These are phyloP conservation scores for Scolecobasidium constrictum DNA, from an alignment of 2,329 filamentous ascomycete species.

Conservation along the genomic window DNA sequence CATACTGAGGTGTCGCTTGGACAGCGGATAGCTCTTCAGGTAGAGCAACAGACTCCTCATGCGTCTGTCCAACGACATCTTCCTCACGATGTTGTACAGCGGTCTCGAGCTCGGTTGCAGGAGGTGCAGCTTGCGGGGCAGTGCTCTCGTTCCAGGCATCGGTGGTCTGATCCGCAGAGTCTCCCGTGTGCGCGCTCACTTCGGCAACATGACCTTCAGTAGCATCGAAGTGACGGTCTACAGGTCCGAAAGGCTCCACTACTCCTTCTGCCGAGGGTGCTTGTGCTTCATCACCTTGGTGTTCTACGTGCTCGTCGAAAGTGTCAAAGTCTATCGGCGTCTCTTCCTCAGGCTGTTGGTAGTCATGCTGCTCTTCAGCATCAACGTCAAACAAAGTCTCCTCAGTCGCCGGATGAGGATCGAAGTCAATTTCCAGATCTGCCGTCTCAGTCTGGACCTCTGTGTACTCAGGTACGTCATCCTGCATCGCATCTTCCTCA, in stretches of 20 bases:
- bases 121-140: neutral
- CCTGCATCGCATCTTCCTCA: slow-evolving; percentile 11
- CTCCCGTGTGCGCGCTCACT: too few species aligned
- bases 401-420: neutral
- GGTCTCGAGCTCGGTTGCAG: neutral
- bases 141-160: too few species aligned
- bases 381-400: neutral
- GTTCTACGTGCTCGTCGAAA: neutral
- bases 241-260: too few species aligned
- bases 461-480: neutral
- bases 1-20: too few species aligned
- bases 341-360: neutral
- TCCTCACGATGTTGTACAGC: neutral
- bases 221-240: too few species aligned
- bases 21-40: too few species aligned
- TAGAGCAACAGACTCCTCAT: too few species aligned
- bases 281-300: too few species aligned
- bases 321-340: neutral
- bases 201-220: too few species aligned
- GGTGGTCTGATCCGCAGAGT: too few species aligned
- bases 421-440: neutral
- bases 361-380: neutral
- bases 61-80: neutral
- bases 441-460: neutral
- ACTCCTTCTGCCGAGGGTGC: too few species aligned